Evolutionary conservation across 2,329 filamentous ascomycete species (phyloP).

Genomic region (Cadophora malorum): DNA sequence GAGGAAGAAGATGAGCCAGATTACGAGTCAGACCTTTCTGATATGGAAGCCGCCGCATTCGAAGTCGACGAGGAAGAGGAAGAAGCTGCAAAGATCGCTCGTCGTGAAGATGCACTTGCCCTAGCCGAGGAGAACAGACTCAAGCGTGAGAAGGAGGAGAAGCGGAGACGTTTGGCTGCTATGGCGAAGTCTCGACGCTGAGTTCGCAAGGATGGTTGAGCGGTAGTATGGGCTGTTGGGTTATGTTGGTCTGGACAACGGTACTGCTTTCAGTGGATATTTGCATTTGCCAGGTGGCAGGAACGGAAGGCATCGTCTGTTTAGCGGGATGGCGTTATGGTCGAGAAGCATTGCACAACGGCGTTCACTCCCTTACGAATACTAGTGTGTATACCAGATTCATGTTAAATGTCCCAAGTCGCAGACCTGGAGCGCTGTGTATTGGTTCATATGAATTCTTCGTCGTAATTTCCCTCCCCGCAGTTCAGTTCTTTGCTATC

Average conservation of each 20-base stretch:
- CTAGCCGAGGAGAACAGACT: conserved; percentile 65
- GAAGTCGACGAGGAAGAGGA: conserved; percentile 77
- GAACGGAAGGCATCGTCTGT: conserved; percentile 13
- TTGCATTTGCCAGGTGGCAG: conserved; percentile 19
- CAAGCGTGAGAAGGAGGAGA: conserved; percentile 67
- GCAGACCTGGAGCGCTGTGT: background rate
- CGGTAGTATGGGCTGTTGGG: background rate
- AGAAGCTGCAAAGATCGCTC: conserved; percentile 65
- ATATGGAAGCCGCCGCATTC: conserved; percentile 79
- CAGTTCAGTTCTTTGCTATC: background rate
- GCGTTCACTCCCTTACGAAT: background rate
- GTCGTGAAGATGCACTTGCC: conserved; percentile 71
- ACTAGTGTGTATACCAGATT: background rate
- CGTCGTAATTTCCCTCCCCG: background rate
- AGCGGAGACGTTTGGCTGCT: conserved; percentile 42
- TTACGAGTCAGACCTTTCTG: conserved; percentile 69
- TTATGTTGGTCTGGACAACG: conserved; percentile 12
- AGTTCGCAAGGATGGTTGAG: conserved; percentile 1
- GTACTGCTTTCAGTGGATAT: conserved; percentile 15
- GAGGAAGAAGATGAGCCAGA: conserved; percentile 67
- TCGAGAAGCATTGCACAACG: conserved; percentile 14
- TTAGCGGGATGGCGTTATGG: conserved; percentile 30
- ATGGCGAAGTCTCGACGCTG: conserved; percentile 42
- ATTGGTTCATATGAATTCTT: background rate
- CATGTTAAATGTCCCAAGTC: background rate